Conservation (phyloP, 345 rosid genomes). For the Gossypium bickii region DNA sequence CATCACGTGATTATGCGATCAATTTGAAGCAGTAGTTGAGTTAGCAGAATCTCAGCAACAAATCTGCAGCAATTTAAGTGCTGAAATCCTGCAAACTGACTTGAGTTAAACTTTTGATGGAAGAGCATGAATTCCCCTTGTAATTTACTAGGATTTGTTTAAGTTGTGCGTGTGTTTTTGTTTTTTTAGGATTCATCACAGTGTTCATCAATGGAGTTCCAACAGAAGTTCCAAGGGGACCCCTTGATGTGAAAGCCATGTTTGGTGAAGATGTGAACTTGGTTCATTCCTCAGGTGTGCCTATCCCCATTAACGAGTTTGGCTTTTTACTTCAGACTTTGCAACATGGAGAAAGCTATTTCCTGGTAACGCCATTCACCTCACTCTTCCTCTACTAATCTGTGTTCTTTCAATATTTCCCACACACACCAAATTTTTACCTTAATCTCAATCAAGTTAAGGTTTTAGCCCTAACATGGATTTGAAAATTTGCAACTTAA, state of each 20-base stretch:
- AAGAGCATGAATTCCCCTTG: background rate
- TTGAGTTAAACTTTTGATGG: background rate
- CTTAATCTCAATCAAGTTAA: background rate
- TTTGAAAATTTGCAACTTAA: too few species aligned
- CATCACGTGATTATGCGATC: background rate
- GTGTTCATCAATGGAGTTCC: conserved; percentile 81
- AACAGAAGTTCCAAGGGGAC: conserved; percentile 75
- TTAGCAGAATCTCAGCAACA: background rate
- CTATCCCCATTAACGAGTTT: conserved; percentile 66
- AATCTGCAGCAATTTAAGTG: conserved; percentile 8
- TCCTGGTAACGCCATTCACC: conserved; percentile 56
- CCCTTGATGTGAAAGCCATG: conserved; percentile 67
- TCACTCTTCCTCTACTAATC: background rate
- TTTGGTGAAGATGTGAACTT: conserved; percentile 68
- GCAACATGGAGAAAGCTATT: conserved; percentile 92
- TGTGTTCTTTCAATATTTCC: too few species aligned
- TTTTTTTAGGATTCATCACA: conserved; percentile 52
- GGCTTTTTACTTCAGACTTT: conserved; percentile 69
- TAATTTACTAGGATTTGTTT: background rate
- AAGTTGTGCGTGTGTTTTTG: too few species aligned
- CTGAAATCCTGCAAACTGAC: background rate
- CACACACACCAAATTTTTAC: background rate
- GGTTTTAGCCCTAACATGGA: too few species aligned
- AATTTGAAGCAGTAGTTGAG: background rate
- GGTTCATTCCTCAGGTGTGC: conserved; percentile 78